Conservation (phyloP, 164 flowering plant genomes). For the Annona cherimola region DNA sequence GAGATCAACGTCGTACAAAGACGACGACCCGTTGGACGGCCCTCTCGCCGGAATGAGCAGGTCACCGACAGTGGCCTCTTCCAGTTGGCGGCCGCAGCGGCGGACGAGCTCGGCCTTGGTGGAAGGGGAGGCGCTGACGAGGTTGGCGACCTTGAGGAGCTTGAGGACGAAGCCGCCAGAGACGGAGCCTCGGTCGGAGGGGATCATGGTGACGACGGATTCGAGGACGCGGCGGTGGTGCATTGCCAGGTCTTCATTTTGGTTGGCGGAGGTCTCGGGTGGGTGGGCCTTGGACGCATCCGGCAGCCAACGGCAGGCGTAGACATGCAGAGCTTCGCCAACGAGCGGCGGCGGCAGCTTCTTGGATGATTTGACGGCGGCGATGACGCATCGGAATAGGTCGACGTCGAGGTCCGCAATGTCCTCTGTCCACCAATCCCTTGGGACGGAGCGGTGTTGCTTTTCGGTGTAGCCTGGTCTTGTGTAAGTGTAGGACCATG, state of each 20-base stretch:
- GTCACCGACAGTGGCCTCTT: constrained; percentile 60
- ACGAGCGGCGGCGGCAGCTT: constrained; percentile 62
- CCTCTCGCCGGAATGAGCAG: constrained; percentile 41
- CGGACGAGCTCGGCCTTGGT: constrained; percentile 63
- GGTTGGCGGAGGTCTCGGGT: constrained; percentile 30
- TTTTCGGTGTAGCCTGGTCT: constrained; percentile 65
- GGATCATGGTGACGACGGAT: constrained; percentile 66
- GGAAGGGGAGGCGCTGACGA: constrained; percentile 42
- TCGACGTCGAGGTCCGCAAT: constrained; percentile 64
- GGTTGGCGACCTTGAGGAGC: constrained; percentile 51
- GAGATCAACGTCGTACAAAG: constrained; percentile 49
- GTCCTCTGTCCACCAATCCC: constrained; percentile 98
- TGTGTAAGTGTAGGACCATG: constrained; percentile 89
- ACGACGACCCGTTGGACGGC: constrained; percentile 14
- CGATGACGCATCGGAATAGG: constrained; percentile 51
- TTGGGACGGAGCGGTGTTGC: constrained; percentile 55
- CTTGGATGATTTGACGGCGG: constrained; percentile 42
- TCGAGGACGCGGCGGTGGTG: constrained; percentile 47
- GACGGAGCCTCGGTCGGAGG: constrained; percentile 59
- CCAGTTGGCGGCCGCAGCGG: constrained; percentile 51
- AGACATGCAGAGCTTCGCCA: constrained; percentile 91
- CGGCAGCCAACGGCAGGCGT: constrained; percentile 70
- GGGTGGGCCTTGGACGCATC: constrained; percentile 24
- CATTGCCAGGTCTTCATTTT: constrained; percentile 21
- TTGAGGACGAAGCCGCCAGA: constrained; percentile 65